Evolutionary conservation across 306 rosid species (phyloP).

Genomic region (Sophora flavescens): DNA sequence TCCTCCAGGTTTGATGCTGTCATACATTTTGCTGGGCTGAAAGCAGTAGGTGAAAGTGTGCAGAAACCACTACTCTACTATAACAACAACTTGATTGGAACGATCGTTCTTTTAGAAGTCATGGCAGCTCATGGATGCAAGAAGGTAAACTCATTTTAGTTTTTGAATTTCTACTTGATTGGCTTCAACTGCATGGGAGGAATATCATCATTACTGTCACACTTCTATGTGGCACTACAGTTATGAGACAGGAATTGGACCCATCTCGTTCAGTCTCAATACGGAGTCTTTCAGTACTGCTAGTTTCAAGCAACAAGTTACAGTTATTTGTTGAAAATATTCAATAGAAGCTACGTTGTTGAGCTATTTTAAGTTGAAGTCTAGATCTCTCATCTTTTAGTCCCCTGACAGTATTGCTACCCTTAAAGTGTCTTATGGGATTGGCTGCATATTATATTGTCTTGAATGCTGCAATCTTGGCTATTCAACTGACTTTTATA

Average conservation of each 20-base stretch:
- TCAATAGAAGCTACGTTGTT: slow-evolving; percentile 5
- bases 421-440: slow-evolving; percentile 6
- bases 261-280: slow-evolving; percentile 15
- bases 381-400: slow-evolving; percentile 20
- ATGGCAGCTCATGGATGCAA: slow-evolving; percentile 97
- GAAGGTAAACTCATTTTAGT: slow-evolving; percentile 61
- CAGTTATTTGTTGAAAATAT: neutral
- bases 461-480: slow-evolving; percentile 33
- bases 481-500: slow-evolving; percentile 37
- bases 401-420: neutral
- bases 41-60: slow-evolving; percentile 99
- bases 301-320: slow-evolving; percentile 7
- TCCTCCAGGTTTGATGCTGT: slow-evolving; percentile 87
- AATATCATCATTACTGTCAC: neutral
- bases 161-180: neutral
- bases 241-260: slow-evolving; percentile 3
- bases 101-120: slow-evolving; percentile 85
- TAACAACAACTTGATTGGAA: slow-evolving; percentile 90
- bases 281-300: neutral
- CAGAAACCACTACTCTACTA: slow-evolving; percentile 77
- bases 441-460: slow-evolving; percentile 13
- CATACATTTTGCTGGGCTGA: slow-evolving; percentile 94
- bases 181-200: slow-evolving; percentile 10
- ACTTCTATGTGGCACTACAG: neutral
- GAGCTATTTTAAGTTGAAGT: slow-evolving; percentile 23